A percentile compares a stretch with the other conserved stretches of the same genome.
Evolutionary conservation across 2,329 filamentous ascomycete genomes (phyloP).

Genomic region (Colletotrichum viniferum): DNA sequence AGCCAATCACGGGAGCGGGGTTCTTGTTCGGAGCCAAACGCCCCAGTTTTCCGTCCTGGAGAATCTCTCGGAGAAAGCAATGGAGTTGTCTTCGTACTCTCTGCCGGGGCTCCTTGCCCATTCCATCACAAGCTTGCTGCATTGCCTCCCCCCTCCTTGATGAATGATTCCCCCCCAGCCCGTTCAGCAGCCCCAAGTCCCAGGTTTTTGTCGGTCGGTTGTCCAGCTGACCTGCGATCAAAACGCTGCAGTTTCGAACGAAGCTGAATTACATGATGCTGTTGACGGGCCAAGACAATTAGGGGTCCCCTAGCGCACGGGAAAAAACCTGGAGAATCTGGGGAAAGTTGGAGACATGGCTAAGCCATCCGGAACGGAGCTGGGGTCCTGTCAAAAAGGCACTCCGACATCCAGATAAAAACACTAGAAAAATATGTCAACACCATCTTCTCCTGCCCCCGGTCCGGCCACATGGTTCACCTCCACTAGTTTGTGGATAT

Average conservation of each 20-base stretch:
- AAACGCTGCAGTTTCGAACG: background rate
- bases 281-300: background rate
- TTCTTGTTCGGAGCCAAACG: background rate
- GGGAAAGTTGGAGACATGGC: constrained; percentile 7
- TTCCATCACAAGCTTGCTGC: background rate
- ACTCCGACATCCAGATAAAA: background rate
- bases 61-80: constrained; percentile 11
- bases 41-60: background rate
- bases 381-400: background rate
- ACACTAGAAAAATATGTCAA: background rate
- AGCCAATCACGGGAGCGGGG: constrained; percentile 14
- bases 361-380: constrained; percentile 7
- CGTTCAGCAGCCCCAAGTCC: background rate
- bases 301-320: background rate
- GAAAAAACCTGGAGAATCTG: constrained; percentile 4
- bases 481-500: constrained; percentile 22
- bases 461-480: constrained; percentile 13
- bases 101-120: constrained; percentile 11
- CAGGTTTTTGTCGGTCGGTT: background rate
- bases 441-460: constrained; percentile 15
- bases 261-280: background rate
- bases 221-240: background rate
- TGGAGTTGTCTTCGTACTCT: background rate
- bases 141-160: background rate
- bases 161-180: background rate